Percentiles rank a stretch among this genome's conserved stretches.
These are phyloP conservation scores for Colletotrichum truncatum DNA, from an alignment of 2,329 filamentous ascomycete genomes.

Conservation along the genomic window DNA sequence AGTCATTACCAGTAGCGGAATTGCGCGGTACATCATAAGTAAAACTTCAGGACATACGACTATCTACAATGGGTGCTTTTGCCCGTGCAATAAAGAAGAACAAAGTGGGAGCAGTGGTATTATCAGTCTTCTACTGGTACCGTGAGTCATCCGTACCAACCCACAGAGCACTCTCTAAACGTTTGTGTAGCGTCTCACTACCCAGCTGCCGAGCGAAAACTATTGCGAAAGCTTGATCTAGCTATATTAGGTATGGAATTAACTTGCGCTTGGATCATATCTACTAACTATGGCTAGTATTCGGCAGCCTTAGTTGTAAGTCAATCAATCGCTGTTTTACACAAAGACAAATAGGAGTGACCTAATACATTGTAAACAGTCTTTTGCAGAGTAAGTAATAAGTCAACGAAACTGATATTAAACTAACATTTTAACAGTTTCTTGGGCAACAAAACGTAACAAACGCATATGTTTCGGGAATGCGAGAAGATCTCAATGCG, in stretches of 20 bases:
- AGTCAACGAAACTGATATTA: not conserved
- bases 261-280: slow-evolving; percentile 34
- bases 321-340: too few species aligned
- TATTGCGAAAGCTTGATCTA: slow-evolving; percentile 38
- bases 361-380: too few species aligned
- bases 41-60: too few species aligned
- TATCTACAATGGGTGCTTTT: slow-evolving; percentile 18
- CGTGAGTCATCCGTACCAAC: slow-evolving; percentile 31
- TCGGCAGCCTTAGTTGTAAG: slow-evolving; percentile 35
- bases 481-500: slow-evolving; percentile 38
- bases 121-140: slow-evolving; percentile 41
- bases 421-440: slow-evolving; percentile 30
- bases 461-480: slow-evolving; percentile 38
- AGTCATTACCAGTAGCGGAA: not conserved
- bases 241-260: too few species aligned
- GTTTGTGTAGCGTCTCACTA: slow-evolving; percentile 35
- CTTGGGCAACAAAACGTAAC: slow-evolving; percentile 38
- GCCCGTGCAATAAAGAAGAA: slow-evolving; percentile 31
- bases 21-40: not conserved
- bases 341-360: too few species aligned
- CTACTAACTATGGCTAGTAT: too few species aligned
- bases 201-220: slow-evolving; percentile 34
- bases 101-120: slow-evolving; percentile 35
- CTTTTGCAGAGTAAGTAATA: slow-evolving; percentile 25
- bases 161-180: too few species aligned